These are phyloP conservation scores for Sporothrix schenckii DNA, from an alignment of 2,329 filamentous ascomycete genomes.

Conservation along the genomic window DNA sequence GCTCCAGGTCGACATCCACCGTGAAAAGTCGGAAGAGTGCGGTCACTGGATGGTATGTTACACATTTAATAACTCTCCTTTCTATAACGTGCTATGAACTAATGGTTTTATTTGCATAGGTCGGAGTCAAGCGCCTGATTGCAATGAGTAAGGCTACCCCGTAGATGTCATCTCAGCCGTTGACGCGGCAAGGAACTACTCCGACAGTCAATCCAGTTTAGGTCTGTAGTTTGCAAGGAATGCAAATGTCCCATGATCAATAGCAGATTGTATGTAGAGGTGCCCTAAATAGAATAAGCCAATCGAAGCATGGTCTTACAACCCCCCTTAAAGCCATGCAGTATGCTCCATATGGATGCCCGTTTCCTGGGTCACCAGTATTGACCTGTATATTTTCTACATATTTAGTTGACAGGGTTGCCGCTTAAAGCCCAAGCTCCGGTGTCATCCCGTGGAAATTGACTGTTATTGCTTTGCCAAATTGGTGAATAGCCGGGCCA, in stretches of 20 bases:
- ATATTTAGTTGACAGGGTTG: no score
- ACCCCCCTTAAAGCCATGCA: no score
- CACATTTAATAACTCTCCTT: neutral
- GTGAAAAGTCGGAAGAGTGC: conserved; percentile 76
- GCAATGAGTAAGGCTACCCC: conserved; percentile 74
- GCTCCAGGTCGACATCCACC: conserved; percentile 75
- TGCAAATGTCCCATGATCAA: neutral
- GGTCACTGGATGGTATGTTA: conserved; percentile 79
- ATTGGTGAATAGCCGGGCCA: neutral
- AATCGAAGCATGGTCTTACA: neutral
- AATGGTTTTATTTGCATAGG: conserved; percentile 2
- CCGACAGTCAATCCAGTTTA: no score
- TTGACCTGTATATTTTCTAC: neutral
- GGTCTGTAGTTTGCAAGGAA: neutral
- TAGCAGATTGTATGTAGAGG: neutral
- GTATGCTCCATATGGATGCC: neutral
- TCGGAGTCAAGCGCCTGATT: conserved; percentile 46
- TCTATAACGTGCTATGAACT: neutral
- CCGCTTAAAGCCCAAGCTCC: neutral
- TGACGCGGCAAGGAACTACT: neutral
- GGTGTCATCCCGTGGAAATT: neutral
- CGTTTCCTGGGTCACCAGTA: neutral
- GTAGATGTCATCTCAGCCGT: neutral
- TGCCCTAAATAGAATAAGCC: neutral
- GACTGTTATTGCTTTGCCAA: neutral